Evolutionary conservation across 805 yeast species (phyloP), one percentile per base, ranked within the genome.

Genomic region (Yarrowia deformans): DNA sequence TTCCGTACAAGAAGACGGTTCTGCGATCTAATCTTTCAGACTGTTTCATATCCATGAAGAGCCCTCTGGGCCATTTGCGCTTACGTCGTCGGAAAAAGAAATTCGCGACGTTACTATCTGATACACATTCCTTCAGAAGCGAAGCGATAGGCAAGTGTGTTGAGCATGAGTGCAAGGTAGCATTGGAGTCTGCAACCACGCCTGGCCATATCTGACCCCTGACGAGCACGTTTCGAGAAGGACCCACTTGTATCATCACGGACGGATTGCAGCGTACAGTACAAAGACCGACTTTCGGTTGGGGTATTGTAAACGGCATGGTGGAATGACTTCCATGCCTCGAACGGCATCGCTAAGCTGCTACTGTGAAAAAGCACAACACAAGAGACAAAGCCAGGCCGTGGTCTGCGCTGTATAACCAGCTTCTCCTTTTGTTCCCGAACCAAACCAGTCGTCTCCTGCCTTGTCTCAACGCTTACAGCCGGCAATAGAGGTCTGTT

Each of bases 291-390:
- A 23, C 29, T 23, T 23, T 23, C 4, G 3, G 29, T 23, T 23
- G 29, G 29, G 29, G 29, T 23, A 23, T 23, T 4, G 29, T 23
- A 23, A 23, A 23, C 29, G 29, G 29, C 29, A 23, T 23, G 29
- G 29, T 23, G 4, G 4, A 23, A 23, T 4, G 43, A n/a, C 49
- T 45, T 45, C 49, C 32, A 45, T 45, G 49, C 49, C 54, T 32
- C 54, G 37, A 49, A 49, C 54, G 54, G 54, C 54, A 16, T 32
- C 52, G 52, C 52, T 48, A 48, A 3, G 18, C 35, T 48, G 39
- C 54, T 49, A 49, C 19, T 32, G 37, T 32, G 16, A 10, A 19
- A 46, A 46, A 46, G 23, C 34, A 34, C 12, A 46, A 19, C 16
- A 13, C 29, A 23, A 23, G 4, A 23, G 10, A 46, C 50, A 46